phyloP scores from a whole-genome alignment of 768 basidiomycete species.

The Naematelia encephala region DNA sequence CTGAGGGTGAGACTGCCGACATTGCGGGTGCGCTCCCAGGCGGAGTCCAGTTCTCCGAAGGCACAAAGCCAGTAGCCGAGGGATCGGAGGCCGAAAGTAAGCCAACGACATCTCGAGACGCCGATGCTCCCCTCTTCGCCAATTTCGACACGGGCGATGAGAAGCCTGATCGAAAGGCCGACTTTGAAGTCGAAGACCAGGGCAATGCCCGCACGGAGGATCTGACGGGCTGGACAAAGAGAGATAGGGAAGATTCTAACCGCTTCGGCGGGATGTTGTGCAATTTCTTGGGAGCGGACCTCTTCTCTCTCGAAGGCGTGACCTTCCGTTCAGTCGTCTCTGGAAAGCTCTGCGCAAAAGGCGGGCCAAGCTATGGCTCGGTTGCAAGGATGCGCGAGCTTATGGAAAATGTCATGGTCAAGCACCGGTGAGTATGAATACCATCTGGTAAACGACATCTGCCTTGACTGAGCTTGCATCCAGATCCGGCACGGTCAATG shows the following conservation, averaged over 20 bases:
- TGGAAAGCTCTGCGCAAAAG: slow-evolving; percentile 7
- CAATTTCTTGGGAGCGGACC: slow-evolving; percentile 68
- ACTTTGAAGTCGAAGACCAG: neutral
- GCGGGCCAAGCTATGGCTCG: slow-evolving; percentile 34
- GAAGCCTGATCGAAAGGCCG: neutral
- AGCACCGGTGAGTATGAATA: slow-evolving; percentile 31
- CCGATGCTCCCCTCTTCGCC: neutral
- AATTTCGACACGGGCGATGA: neutral
- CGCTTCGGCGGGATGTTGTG: slow-evolving; percentile 73
- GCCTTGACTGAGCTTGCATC: neutral
- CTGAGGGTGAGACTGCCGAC: slow-evolving; percentile 18
- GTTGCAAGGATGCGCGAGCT: slow-evolving; percentile 31
- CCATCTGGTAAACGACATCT: neutral
- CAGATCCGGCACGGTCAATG: neutral
- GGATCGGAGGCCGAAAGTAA: neutral
- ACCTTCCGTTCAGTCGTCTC: slow-evolving; percentile 22
- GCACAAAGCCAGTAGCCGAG: neutral
- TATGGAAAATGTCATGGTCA: slow-evolving; percentile 36
- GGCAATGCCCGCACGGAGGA: neutral
- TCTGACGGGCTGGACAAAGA: slow-evolving; percentile 59
- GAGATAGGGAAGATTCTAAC: slow-evolving; percentile 65
- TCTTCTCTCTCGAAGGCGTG: slow-evolving; percentile 49
- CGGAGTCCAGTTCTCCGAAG: neutral
- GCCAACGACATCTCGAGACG: neutral
- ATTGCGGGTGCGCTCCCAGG: neutral